Evolutionary conservation across 306 rosid genomes (phyloP), one percentile per base, ranked within the genome.

Genomic region (Sophora flavescens): DNA sequence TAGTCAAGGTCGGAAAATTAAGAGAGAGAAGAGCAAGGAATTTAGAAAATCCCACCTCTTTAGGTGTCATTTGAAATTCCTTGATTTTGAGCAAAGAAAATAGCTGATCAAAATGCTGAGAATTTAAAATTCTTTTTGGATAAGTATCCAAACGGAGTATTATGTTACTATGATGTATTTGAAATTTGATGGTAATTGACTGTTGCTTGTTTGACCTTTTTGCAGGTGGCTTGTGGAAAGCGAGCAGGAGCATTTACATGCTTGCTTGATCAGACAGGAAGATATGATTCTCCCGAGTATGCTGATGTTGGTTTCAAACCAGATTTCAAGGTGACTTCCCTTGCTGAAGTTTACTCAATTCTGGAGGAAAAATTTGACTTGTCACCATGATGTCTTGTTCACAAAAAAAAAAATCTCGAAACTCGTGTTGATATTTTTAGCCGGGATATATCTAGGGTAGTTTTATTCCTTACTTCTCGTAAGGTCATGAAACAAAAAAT

Each of bases 171-270:
- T 8, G 61, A 32, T 69, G 7, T n/a, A 70, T 70, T 22, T 50
- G 42, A 61, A 70, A 71, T 32, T 65, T 48, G 68, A 67, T 39
- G 45, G 48, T 33, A 38, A 32, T 76, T 76, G 70, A 48, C 73
- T 38, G 67, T 59, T 62, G 66, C 70, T 47, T 67, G 50, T 22
- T 54, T 30, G 63, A 60, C 32, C 48, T 67, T 53, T 76, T 38
- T 38, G 70, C 87, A 94, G 97, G 89, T 95, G 74, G 91, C 74
- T 22, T 95, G 98, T 47, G 98, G 93, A 41, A 91, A 88, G 87
- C 85, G 62, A 59, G 98, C 97, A 8, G 98, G 97, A 81, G 91
- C 97, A 7, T 83, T 86, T 80, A 81, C 98, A 54, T 95, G 98
- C 84, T 78, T 95, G 85, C 97, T 95, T 61, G 97, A 90, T 72